Base-by-base conservation (phyloP, 2,329 filamentous ascomycete genomes). In the Polytolypa hystricis region DNA sequence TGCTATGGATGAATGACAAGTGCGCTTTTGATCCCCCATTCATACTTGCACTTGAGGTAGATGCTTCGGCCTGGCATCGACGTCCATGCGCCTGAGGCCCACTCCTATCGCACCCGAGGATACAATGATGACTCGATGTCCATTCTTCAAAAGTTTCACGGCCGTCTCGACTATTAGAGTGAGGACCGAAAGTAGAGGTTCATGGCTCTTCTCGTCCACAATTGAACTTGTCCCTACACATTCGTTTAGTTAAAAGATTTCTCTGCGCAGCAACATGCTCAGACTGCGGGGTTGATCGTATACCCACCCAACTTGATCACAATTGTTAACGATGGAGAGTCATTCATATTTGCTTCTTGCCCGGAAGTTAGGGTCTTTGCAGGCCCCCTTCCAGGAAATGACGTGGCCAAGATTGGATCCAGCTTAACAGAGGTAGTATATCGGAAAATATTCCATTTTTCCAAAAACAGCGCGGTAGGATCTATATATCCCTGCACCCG, bases 101-200 rank as follows among this genome's bases (percentile, higher is more conserved):
- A 98, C 86, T 40, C 89, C 91, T 60, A 98, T 93, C 58, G 91
- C 91, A 42, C 91, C 91, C 0, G 91, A 98, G 2, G 91, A 98
- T 45, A 96, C 93, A 47, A 98, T 83, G 58, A 98, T 80, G 35
- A 98, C 91, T 50, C 80, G 78, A 60, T 98, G 87, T 33, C 91
- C 91, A 77, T 93, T 82, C 60, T 87, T 81, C 47, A 79, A 79
- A 29, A 98, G 70, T 54, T 79, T 83, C 37, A 89, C 81, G 10
- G 85, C 86, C 14, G 91, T 96, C 64, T 96, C 86, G 46, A 96
- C 91, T 47, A 98, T 95, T 42, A 89, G 69, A 42, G 83, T 87
- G 39, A 98, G 69, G 48, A 86, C 93, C 4, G 87, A 91, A 26
- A 98, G 73, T 23, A 95, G 74, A 3, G 91, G 91, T 55, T 95